Evolutionary conservation across 768 basidiomycete species (phyloP), one percentile per base, ranked within the genome.

Genomic region (Clathrus columnatus): DNA sequence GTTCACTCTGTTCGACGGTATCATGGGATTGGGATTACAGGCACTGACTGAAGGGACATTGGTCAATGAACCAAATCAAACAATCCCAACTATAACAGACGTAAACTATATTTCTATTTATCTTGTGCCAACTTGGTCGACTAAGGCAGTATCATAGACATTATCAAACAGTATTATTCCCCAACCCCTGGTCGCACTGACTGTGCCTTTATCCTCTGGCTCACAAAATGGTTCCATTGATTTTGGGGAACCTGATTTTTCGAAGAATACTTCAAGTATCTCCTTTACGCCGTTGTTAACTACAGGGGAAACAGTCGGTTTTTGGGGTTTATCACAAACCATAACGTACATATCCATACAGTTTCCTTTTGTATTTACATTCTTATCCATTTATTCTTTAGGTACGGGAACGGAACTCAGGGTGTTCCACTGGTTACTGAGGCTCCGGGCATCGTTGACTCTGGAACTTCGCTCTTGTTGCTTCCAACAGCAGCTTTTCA

Each of bases 11-110:
- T 61, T 72, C 8, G 73, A 75, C 51, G 75, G 75, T 10, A 65
- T 75, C 46, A 65, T 76, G 8, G 60, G 74, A 59, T 27, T 62
- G 20, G 69, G 70, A 14, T 73, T 74, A 5, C 36, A 54, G 2
- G 64, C 60, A 41, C 57, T 75, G 46, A 73, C 73, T 0, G 26
- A 57, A 2, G 63, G 63, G 45, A 64, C 63, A 7, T 51, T 17
- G 10, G 44, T 50, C 51, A 45, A 50, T 24, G 16, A 11, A 1
- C 49, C 54, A 41, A 28, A 45, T 1, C 17, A 26, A 4, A 30
- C 36, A 3, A 60, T 71, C 36, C 67, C 69, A 2, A 74, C 73
- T 8, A 68, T 73, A 14, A 62, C 60, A 7, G 65, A 73, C 24
- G 49, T 50, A 30, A 26, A 26, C 11, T 16, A 23, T 42, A 11